Evolutionary conservation across 495 filamentous ascomycete species (phyloP).

Genomic region (Cudoniella acicularis): DNA sequence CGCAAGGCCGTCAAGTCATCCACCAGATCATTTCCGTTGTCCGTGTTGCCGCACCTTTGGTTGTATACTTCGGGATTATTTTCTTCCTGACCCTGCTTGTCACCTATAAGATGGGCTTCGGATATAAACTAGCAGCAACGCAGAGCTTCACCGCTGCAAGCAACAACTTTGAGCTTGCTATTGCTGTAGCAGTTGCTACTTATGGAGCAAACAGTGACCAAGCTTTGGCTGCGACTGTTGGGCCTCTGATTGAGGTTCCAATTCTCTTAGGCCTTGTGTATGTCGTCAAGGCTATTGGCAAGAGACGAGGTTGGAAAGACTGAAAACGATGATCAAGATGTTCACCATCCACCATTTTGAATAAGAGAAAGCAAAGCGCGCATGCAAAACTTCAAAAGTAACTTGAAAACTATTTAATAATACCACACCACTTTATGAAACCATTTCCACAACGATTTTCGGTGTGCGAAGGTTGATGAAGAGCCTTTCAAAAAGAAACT

Average conservation of each 20-base stretch:
- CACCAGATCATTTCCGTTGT: conserved; percentile 80
- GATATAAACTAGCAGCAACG: conserved; percentile 67
- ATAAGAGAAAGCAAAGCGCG: background rate
- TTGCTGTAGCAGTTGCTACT: conserved; percentile 84
- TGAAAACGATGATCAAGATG: conserved; percentile 9
- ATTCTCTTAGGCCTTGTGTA: conserved; percentile 78
- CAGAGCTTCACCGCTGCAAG: conserved; percentile 94
- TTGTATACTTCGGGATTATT: conserved; percentile 75
- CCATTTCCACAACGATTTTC: no score
- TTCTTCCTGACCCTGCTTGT: conserved; percentile 65
- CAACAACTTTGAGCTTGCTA: conserved; percentile 93
- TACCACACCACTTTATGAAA: no score
- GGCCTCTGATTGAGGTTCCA: conserved; percentile 88
- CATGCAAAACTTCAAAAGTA: no score
- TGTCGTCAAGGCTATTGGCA: conserved; percentile 58
- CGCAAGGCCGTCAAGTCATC: conserved; percentile 74
- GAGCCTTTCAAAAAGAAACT: no score
- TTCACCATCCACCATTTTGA: background rate
- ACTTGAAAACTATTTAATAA: no score
- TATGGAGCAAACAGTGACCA: conserved; percentile 80
- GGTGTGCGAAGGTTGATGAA: no score
- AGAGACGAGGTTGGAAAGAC: conserved; percentile 54
- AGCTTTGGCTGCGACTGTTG: conserved; percentile 85
- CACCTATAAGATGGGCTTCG: conserved; percentile 60
- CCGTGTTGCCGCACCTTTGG: conserved; percentile 72